phyloP scores from a whole-genome alignment of 768 basidiomycete genomes.

The Fomitopsis serialis region DNA sequence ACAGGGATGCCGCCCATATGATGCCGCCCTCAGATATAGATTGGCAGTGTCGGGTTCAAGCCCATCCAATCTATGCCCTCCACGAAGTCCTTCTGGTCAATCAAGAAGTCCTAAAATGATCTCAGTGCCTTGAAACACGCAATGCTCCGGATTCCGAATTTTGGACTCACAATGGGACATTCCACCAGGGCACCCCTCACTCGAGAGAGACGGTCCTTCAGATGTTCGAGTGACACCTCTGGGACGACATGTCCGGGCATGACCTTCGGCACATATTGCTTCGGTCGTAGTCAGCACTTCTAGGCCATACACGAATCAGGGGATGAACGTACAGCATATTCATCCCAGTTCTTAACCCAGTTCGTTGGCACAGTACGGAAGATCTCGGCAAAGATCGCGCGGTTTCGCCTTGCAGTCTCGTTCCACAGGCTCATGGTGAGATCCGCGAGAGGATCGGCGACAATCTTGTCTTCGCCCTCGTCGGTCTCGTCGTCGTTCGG shows the following conservation, averaged over 20 bases:
- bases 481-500: conserved; percentile 64
- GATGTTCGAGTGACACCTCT: conserved; percentile 53
- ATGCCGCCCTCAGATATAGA: conserved; percentile 71
- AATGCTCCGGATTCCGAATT: background rate
- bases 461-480: conserved; percentile 52
- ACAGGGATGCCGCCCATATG: too few relatives aligned
- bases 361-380: conserved; percentile 88
- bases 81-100: conserved; percentile 70
- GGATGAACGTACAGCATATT: conserved; percentile 72
- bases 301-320: background rate
- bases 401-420: conserved; percentile 70
- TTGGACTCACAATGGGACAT: conserved; percentile 51
- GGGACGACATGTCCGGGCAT: conserved; percentile 80
- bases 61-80: conserved; percentile 68
- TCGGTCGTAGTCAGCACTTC: background rate
- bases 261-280: conserved; percentile 60
- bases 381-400: conserved; percentile 80
- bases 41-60: conserved; percentile 72
- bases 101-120: conserved; percentile 69
- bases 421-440: conserved; percentile 56
- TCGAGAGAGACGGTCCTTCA: conserved; percentile 70
- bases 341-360: conserved; percentile 69
- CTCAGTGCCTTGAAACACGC: background rate
- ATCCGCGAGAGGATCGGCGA: conserved; percentile 77
- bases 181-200: conserved; percentile 75